phyloP scores from a whole-genome alignment of 768 basidiomycete genomes.

The Mycena latifolia region DNA sequence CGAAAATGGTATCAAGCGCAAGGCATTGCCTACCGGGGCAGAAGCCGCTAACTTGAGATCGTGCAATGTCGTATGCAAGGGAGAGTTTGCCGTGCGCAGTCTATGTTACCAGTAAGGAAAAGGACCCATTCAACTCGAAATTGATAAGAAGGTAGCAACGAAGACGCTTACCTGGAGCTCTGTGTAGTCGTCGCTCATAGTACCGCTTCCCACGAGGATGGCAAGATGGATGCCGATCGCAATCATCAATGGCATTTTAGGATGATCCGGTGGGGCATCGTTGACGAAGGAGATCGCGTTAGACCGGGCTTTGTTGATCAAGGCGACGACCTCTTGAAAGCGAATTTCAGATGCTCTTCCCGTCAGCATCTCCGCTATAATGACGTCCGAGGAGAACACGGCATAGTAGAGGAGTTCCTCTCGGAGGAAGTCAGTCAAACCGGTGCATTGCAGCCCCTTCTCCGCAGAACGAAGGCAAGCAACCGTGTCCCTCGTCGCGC shows the following conservation, averaged over 20 bases:
- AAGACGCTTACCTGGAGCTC: constrained; percentile 4
- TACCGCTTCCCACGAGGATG: background rate
- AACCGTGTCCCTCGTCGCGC: background rate
- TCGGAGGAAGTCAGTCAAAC: constrained; percentile 4
- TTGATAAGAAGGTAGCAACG: background rate
- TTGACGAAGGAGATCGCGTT: background rate
- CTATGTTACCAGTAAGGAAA: background rate
- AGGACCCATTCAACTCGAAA: too few species aligned
- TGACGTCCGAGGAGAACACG: background rate
- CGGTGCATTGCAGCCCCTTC: constrained; percentile 7
- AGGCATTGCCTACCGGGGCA: background rate
- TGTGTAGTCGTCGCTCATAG: background rate
- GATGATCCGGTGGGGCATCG: background rate
- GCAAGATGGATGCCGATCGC: constrained; percentile 1
- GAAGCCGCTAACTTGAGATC: background rate
- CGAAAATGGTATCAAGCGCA: background rate
- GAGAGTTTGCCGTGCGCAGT: background rate
- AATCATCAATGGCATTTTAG: background rate
- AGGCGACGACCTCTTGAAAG: background rate
- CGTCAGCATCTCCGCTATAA: background rate
- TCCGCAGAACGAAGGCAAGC: background rate
- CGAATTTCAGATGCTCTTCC: background rate
- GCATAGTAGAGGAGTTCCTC: background rate
- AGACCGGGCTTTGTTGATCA: background rate
- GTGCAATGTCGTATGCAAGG: constrained; percentile 6